Conservation (phyloP, 1,284 basidiomycete genomes). For the Tylopilus orsonianus region DNA sequence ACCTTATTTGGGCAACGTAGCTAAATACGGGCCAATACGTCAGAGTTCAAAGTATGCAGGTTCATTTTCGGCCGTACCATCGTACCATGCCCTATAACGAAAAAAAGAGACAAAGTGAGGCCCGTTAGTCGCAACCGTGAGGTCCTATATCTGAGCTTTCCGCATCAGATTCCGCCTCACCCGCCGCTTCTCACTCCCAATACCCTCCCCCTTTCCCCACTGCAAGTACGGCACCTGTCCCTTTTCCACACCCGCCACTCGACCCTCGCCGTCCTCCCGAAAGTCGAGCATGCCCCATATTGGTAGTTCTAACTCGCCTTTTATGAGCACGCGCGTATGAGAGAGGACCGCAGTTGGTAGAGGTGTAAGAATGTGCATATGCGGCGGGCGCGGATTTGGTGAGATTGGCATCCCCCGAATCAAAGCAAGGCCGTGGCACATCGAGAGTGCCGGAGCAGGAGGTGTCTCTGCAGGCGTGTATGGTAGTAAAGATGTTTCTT, state of each 20-base stretch:
- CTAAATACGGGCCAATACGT: too few relatives aligned
- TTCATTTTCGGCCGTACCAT: too few relatives aligned
- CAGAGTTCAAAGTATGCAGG: too few relatives aligned
- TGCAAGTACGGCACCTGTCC: constrained; percentile 79
- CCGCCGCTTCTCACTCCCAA: constrained; percentile 69
- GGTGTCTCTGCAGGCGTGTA: constrained; percentile 56
- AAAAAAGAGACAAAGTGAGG: too few relatives aligned
- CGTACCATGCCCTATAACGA: too few relatives aligned
- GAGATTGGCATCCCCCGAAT: constrained; percentile 50
- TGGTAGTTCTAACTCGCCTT: constrained; percentile 87
- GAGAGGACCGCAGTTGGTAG: constrained; percentile 49
- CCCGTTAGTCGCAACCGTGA: too few relatives aligned
- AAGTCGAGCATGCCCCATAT: constrained; percentile 87
- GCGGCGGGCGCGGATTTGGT: constrained; percentile 25
- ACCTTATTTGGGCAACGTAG: too few relatives aligned
- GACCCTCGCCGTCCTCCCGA: constrained; percentile 40
- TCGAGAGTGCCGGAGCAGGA: constrained; percentile 57
- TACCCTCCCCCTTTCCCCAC: constrained; percentile 66
- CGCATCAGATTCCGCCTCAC: constrained; percentile 90
- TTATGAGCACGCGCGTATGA: constrained; percentile 56
- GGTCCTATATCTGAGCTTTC: constrained; percentile 60
- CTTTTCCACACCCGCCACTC: constrained; percentile 56
- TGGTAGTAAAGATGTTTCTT: constrained; percentile 33
- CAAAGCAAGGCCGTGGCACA: constrained; percentile 70
- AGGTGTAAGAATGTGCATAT: constrained; percentile 77